A percentile compares a stretch with the other conserved stretches of the same genome.
Conservation (phyloP, 2,329 filamentous ascomycete genomes). For the Bertia moriformis region DNA sequence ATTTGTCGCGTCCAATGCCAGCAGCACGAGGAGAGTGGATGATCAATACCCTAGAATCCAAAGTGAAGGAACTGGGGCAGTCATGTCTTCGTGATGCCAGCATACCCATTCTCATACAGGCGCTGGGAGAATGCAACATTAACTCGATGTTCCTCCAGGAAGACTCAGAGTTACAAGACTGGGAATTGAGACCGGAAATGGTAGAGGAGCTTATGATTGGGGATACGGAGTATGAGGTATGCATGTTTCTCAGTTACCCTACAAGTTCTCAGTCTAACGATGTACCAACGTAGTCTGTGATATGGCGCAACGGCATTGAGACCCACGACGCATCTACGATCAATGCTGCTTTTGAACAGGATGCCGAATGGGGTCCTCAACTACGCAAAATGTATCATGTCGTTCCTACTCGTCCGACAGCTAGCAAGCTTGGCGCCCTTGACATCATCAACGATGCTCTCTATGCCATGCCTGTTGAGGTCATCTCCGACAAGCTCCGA, state of each 20-base stretch:
- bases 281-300: constrained; percentile 14
- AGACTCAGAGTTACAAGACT: constrained; percentile 17
- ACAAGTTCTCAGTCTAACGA: not conserved
- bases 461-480: constrained; percentile 12
- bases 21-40: constrained; percentile 14
- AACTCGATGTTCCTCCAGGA: constrained; percentile 25
- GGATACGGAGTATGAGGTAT: constrained; percentile 25
- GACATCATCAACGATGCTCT: constrained; percentile 18
- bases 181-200: constrained; percentile 16
- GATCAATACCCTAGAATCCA: constrained; percentile 12
- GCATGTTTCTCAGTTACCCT: not conserved
- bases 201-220: constrained; percentile 22
- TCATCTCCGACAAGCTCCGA: constrained; percentile 5
- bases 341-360: constrained; percentile 14
- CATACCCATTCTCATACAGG: constrained; percentile 14
- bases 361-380: constrained; percentile 11
- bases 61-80: constrained; percentile 11
- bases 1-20: constrained; percentile 24
- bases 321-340: constrained; percentile 15
- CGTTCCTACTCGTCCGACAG: constrained; percentile 18
- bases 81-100: constrained; percentile 14
- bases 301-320: constrained; percentile 27
- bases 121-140: constrained; percentile 17
- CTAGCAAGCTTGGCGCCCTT: constrained; percentile 22
- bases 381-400: constrained; percentile 24